Base-by-base conservation (phyloP, 2,329 filamentous ascomycete species). In the Penicillium sp. region DNA sequence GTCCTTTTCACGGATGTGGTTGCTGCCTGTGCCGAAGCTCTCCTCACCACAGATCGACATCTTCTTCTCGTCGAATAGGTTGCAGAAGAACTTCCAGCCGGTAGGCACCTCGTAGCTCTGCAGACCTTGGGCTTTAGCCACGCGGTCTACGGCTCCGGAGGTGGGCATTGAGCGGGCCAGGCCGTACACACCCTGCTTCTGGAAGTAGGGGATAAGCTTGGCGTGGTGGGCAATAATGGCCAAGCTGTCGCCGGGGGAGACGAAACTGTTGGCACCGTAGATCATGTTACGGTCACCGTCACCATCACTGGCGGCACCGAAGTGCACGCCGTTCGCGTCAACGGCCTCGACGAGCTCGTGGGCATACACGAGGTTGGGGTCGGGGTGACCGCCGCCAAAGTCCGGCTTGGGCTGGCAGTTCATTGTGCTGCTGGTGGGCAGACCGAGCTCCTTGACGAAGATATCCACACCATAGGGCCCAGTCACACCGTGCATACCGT, bases 221-320 rank as follows among this genome's bases (percentile, higher is more conserved):
- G 94, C 91, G 74, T 99, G 88, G 81, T 99, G 94, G 46, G 94
- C 91, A 71, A 99, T 99, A 74, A 99, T 99, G 70, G 94, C 94
- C 69, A 99, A 82, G 69, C 91, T 96, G 81, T 99, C 94, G 71
- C 94, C 94, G 8, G 94, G 94, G 8, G 93, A 97, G 59, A 99
- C 94, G 71, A 99, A 99, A 42, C 89, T 87, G 70, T 95, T 93
- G 64, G 93, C 92, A 61, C 94, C 94, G 78, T 99, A 99, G 72
- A 99, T 99, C 94, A 99, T 99, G 86, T 99, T 99, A 67, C 94
- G 90, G 81, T 99, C 94, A 69, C 94, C 94, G 69, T 99, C 94
- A 66, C 94, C 94, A 67, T 99, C 94, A 61, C 90, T 96, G 45
- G 94, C 94, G 56, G 94, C 94, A 70, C 94, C 94, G 68, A 99